Evolutionary conservation across 257 asterid species (phyloP).

Genomic region (Nicotiana otophora): DNA sequence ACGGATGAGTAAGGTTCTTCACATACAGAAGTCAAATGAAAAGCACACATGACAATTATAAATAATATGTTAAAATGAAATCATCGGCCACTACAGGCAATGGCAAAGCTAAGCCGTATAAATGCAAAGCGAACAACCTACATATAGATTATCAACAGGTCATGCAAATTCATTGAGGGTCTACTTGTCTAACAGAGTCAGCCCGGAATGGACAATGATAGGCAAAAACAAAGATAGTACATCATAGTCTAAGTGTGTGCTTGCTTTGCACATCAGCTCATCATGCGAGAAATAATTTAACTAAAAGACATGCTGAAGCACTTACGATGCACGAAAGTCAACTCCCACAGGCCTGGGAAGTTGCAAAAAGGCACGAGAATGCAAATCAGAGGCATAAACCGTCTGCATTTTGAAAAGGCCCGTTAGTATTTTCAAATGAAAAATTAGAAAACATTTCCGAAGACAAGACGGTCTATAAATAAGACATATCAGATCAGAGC

Average conservation of each 20-base stretch:
- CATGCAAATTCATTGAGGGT: too few relatives aligned
- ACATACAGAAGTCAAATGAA: background rate
- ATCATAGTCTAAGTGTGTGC: too few relatives aligned
- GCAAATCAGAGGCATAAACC: slow-evolving; percentile 83
- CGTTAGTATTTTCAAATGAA: slow-evolving; percentile 16
- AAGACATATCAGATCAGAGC: background rate
- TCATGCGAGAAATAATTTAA: background rate
- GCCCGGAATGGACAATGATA: too few relatives aligned
- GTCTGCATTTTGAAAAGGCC: slow-evolving; percentile 43
- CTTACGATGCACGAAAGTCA: slow-evolving; percentile 98
- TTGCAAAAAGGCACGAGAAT: slow-evolving; percentile 74
- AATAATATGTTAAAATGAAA: too few relatives aligned
- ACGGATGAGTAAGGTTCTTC: background rate
- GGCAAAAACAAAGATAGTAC: too few relatives aligned
- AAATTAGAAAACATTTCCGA: background rate
- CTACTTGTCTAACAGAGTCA: too few relatives aligned
- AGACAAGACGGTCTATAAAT: background rate
- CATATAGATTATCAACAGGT: too few relatives aligned
- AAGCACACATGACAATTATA: too few relatives aligned
- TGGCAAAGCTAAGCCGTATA: too few relatives aligned
- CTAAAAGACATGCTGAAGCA: slow-evolving; percentile 12
- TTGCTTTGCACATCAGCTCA: background rate
- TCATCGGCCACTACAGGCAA: too few relatives aligned
- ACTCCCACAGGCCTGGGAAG: slow-evolving; percentile 96
- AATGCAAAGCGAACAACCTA: too few relatives aligned